Evolutionary conservation across 306 rosid species (phyloP), one percentile per base, ranked within the genome.

Genomic region (Dalbergia oliveri): DNA sequence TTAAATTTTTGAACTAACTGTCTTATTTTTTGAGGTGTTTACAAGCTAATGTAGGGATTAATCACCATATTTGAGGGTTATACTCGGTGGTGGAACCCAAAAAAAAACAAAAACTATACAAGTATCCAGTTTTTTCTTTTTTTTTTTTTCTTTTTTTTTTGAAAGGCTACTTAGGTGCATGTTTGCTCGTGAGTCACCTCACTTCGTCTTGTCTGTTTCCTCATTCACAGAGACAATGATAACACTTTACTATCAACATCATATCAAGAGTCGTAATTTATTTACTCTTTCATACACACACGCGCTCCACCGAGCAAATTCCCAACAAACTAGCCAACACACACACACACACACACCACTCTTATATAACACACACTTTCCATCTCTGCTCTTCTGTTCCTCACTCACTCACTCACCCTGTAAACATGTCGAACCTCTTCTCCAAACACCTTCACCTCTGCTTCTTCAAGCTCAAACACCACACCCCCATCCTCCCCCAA

Each of bases 381-480:
- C 9, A 8, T 51, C 49, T 34, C 51, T 12, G 37, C 16, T 34
- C 63, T 6, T 16, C 12, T 11, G 3, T 44, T 11, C 4, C 12
- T n/a, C 31, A 2, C 31, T 26, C 2, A 26, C 31, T 26, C 31
- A 2, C 65, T 31, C 0, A 18, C 23, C 31, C n/a, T 23, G 33
- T 39, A 53, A 82, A 80, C 16, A 89, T 88, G 91, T 77, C 93
- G 10, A 90, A 33, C 77, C 84, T 85, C 53, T 78, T 85, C 49
- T 86, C 93, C 41, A 93, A 80, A 72, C 85, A 69, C 39, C 85
- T 92, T 31, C 87, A 85, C 54, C 92, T 88, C 72, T 94, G 95
- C 74, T 89, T 93, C 87, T 88, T 91, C 83, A 90, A 87, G 59
- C 88, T 87, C 85, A 91, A 88, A 76, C 79, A 89, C 84, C 83